Evolutionary conservation across 306 rosid species (phyloP).

Genomic region (Mimosa pudica): DNA sequence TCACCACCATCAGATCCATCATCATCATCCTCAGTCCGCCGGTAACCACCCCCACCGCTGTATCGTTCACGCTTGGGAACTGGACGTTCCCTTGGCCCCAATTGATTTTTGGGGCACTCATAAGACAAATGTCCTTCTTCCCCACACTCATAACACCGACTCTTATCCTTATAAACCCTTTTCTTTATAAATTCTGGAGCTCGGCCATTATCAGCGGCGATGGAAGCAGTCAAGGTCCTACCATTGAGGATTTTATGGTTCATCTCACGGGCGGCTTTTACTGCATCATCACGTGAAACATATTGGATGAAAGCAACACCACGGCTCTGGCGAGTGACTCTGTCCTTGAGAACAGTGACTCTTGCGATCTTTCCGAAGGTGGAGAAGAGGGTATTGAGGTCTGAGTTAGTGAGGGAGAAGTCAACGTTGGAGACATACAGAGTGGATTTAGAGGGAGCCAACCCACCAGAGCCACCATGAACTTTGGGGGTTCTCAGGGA

Average conservation of each 20-base stretch:
- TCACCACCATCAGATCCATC: conserved; percentile 39
- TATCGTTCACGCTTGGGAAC: conserved; percentile 46
- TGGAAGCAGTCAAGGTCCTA: conserved; percentile 66
- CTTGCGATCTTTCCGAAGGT: conserved; percentile 81
- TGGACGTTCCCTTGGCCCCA: conserved; percentile 75
- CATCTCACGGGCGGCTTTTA: conserved; percentile 52
- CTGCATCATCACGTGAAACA: conserved; percentile 74
- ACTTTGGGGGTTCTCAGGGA: conserved; percentile 14
- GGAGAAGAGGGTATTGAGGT: conserved; percentile 89
- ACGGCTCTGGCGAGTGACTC: conserved; percentile 76
- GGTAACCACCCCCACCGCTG: conserved; percentile 36
- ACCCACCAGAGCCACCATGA: conserved; percentile 38
- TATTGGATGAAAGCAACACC: conserved; percentile 89
- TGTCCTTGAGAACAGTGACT: conserved; percentile 88
- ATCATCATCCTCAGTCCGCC: not conserved
- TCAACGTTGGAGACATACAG: conserved; percentile 81
- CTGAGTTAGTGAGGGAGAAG: conserved; percentile 83
- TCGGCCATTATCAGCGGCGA: conserved; percentile 88
- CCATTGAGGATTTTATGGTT: conserved; percentile 71
- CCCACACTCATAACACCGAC: conserved; percentile 87
- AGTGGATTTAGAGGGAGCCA: conserved; percentile 90
- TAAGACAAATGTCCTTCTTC: conserved; percentile 73
- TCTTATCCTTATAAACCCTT: conserved; percentile 71
- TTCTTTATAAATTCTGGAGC: conserved; percentile 76
- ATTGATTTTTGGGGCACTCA: conserved; percentile 75